These are phyloP conservation scores for Candida freyschussii DNA, from an alignment of 1,139 yeast species.

Conservation along the genomic window DNA sequence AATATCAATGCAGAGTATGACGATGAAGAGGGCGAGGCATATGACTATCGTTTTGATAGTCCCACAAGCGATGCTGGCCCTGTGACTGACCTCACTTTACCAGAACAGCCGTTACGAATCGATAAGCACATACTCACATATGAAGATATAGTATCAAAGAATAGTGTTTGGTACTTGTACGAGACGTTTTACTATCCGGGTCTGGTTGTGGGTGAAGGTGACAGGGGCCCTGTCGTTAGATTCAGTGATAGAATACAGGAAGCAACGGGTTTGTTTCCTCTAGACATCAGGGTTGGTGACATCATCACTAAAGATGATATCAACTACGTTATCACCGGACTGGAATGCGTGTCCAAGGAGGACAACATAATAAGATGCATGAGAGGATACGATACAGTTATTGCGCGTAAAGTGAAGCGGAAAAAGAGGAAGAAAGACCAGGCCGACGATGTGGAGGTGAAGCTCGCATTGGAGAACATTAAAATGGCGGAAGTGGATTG, in stretches of 20 bases:
- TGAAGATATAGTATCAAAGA: conserved; percentile 26
- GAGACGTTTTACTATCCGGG: conserved; percentile 32
- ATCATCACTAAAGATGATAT: conserved; percentile 27
- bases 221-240: conserved; percentile 17
- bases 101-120: neutral
- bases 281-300: conserved; percentile 42
- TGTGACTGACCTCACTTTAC: too few species aligned
- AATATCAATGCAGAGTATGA: neutral
- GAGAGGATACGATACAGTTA: conserved; percentile 52
- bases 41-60: neutral
- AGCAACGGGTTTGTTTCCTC: conserved; percentile 22
- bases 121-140: conserved; percentile 15
- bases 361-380: conserved; percentile 40
- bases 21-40: too few species aligned
- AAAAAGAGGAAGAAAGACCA: conserved; percentile 17
- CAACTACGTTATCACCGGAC: conserved; percentile 43
- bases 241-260: conserved; percentile 22
- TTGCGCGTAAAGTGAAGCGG: conserved; percentile 31
- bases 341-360: conserved; percentile 29
- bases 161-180: conserved; percentile 33
- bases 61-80: neutral
- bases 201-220: conserved; percentile 18
- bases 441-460: conserved; percentile 1
- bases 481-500: conserved; percentile 14
- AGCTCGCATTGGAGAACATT: conserved; percentile 10